A percentile compares a stretch with the other conserved stretches of the same genome.
phyloP scores from a whole-genome alignment of 75 land plant species.

The Ceratopteris richardii region DNA sequence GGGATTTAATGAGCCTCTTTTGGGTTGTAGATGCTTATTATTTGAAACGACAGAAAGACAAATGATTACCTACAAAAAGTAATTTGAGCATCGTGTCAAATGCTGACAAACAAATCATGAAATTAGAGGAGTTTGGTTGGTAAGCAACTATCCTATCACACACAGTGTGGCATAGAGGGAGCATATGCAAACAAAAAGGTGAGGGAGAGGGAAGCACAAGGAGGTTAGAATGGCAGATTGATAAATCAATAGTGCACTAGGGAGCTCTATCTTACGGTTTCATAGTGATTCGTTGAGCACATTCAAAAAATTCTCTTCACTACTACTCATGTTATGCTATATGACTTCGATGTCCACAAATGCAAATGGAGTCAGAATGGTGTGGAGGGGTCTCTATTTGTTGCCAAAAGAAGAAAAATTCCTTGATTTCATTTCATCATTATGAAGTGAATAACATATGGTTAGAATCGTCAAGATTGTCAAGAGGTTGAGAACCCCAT shows the following conservation, averaged over 20 bases:
- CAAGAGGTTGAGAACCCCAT: constrained; percentile 86
- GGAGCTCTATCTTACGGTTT: constrained; percentile 82
- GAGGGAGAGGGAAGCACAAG: too few relatives aligned
- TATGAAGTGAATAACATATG: constrained; percentile 99
- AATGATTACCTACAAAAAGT: too few relatives aligned
- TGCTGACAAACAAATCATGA: too few relatives aligned
- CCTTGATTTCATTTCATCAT: constrained; percentile 96
- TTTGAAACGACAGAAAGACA: too few relatives aligned
- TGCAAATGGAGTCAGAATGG: constrained; percentile 98
- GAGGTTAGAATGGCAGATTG: constrained; percentile 54
- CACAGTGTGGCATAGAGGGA: too few relatives aligned
- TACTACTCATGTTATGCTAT: constrained; percentile 89
- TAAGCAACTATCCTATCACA: too few relatives aligned
- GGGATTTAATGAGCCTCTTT: too few relatives aligned
- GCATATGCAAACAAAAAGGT: too few relatives aligned
- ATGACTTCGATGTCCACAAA: constrained; percentile 79
- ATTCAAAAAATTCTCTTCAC: constrained; percentile 92
- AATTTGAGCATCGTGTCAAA: too few relatives aligned
- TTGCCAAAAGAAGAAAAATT: constrained; percentile 83
- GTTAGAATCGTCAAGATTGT: constrained; percentile 87
- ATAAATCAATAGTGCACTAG: constrained; percentile 80
- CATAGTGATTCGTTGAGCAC: constrained; percentile 79
- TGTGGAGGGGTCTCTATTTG: constrained; percentile 98
- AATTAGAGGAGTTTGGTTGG: too few relatives aligned
- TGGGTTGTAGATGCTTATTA: too few relatives aligned